A percentile compares a stretch with the other conserved stretches of the same genome.
Evolutionary conservation across 1,284 basidiomycete genomes (phyloP).

Genomic region (Thecaphora frezii): DNA sequence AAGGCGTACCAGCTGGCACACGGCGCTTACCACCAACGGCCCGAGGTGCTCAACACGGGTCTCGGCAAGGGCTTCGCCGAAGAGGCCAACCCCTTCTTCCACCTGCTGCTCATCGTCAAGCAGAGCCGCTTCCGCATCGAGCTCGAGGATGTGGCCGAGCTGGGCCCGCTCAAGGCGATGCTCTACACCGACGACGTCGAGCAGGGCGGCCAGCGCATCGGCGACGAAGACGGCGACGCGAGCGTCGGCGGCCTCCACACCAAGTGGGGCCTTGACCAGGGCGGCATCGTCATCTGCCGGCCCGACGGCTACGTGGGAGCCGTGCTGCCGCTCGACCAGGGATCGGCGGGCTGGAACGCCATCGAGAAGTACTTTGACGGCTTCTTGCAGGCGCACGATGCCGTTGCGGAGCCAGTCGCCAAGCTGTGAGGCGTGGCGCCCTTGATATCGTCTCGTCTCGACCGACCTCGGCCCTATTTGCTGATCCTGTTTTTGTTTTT

Average conservation of each 20-base stretch:
- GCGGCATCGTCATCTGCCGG: constrained; percentile 70
- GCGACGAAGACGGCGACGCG: constrained; percentile 52
- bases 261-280: constrained; percentile 65
- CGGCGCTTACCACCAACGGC: constrained; percentile 32
- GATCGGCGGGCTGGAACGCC: constrained; percentile 59
- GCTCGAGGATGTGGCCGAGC: constrained; percentile 45
- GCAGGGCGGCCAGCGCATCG: constrained; percentile 59
- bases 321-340: constrained; percentile 64
- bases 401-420: not conserved
- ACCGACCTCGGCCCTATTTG: too few relatives aligned
- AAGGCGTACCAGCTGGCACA: constrained; percentile 27
- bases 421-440: not conserved
- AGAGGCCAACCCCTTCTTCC: constrained; percentile 58
- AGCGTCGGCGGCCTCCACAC: constrained; percentile 60
- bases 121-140: constrained; percentile 52
- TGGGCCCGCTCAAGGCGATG: constrained; percentile 60
- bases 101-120: constrained; percentile 52
- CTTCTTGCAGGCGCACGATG: constrained; percentile 16
- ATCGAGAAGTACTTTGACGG: constrained; percentile 66
- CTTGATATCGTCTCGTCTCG: too few relatives aligned
- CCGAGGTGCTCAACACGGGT: constrained; percentile 44
- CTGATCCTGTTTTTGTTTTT: too few relatives aligned
- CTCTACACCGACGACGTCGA: constrained; percentile 63
- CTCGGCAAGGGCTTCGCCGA: constrained; percentile 35
- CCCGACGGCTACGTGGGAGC: constrained; percentile 75